These are phyloP conservation scores for Aspergillus arachidicola DNA, from an alignment of 2,329 filamentous ascomycete genomes.

Conservation along the genomic window DNA sequence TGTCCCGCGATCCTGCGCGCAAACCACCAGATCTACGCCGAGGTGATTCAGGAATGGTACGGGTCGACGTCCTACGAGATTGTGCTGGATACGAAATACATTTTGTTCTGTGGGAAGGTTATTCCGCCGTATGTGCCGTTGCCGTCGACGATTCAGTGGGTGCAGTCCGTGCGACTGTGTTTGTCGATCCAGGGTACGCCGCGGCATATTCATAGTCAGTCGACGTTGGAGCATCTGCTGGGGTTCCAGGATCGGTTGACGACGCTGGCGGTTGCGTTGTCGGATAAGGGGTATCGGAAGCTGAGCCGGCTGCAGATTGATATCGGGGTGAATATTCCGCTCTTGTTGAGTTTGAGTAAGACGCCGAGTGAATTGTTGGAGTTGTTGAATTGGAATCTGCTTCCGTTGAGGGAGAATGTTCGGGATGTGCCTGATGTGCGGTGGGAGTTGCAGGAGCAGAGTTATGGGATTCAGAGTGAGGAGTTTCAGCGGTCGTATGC, in stretches of 20 bases:
- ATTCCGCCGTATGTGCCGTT: slow-evolving; percentile 12
- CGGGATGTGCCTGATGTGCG: not conserved
- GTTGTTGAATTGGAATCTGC: slow-evolving; percentile 12
- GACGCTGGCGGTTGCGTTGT: not conserved
- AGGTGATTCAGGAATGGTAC: slow-evolving; percentile 16
- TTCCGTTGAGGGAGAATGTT: slow-evolving; percentile 5
- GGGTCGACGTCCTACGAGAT: slow-evolving; percentile 12
- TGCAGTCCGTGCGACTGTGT: slow-evolving; percentile 8
- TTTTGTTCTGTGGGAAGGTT: slow-evolving; percentile 15
- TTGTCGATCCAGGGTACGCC: slow-evolving; percentile 14
- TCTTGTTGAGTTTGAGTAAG: slow-evolving; percentile 17
- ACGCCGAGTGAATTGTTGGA: slow-evolving; percentile 13
- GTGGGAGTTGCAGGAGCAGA: slow-evolving; percentile 14
- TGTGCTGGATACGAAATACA: slow-evolving; percentile 13
- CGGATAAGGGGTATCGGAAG: not conserved
- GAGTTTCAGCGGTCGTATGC: slow-evolving; percentile 12
- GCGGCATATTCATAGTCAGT: slow-evolving; percentile 3
- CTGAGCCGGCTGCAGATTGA: slow-evolving; percentile 3
- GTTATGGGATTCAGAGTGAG: slow-evolving; percentile 14
- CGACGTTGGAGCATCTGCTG: slow-evolving; percentile 9
- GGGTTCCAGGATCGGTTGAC: slow-evolving; percentile 10
- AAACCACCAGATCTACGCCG: slow-evolving; percentile 13
- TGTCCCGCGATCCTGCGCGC: slow-evolving; percentile 13
- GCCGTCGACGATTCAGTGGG: slow-evolving; percentile 10
- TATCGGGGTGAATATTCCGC: slow-evolving; percentile 11